Evolutionary conservation across 805 yeast species (phyloP).

Genomic region (Metschnikowia chrysomelidarum): DNA sequence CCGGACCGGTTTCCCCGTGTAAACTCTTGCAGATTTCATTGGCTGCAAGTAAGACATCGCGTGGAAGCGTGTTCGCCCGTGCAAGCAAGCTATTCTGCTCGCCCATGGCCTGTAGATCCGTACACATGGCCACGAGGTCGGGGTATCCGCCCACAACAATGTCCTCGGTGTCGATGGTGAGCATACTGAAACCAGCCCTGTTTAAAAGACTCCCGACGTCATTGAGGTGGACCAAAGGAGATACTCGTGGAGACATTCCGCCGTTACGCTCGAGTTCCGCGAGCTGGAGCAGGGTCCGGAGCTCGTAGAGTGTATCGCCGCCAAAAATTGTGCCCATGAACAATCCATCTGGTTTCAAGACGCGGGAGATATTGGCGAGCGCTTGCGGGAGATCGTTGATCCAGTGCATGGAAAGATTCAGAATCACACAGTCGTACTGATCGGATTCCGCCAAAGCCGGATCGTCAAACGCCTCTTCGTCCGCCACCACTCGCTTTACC

Average conservation of each 20-base stretch:
- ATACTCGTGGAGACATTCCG: conserved; percentile 75
- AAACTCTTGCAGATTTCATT: conserved; percentile 69
- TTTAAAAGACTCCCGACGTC: conserved; percentile 74
- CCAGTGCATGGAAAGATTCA: conserved; percentile 80
- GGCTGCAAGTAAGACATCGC: conserved; percentile 71
- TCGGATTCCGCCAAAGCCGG: conserved; percentile 34
- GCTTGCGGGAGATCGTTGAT: conserved; percentile 77
- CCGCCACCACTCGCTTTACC: conserved; percentile 53
- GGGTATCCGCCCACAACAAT: conserved; percentile 75
- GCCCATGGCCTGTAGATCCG: conserved; percentile 79
- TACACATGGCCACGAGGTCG: conserved; percentile 60
- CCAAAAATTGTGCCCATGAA: conserved; percentile 80
- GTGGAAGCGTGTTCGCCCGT: conserved; percentile 35
- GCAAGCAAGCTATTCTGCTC: conserved; percentile 73
- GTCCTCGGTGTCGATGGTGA: conserved; percentile 84
- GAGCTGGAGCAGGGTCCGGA: conserved; percentile 74
- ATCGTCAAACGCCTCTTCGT: conserved; percentile 62
- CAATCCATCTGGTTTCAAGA: conserved; percentile 76
- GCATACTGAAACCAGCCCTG: conserved; percentile 73
- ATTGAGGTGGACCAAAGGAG: conserved; percentile 75
- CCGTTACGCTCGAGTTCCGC: conserved; percentile 81
- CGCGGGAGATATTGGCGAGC: conserved; percentile 51
- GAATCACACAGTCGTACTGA: conserved; percentile 66
- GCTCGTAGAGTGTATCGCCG: conserved; percentile 81
- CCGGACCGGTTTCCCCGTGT: conserved; percentile 61